These are phyloP conservation scores for Nephelium lappaceum DNA, from an alignment of 345 rosid genomes.

Conservation along the genomic window DNA sequence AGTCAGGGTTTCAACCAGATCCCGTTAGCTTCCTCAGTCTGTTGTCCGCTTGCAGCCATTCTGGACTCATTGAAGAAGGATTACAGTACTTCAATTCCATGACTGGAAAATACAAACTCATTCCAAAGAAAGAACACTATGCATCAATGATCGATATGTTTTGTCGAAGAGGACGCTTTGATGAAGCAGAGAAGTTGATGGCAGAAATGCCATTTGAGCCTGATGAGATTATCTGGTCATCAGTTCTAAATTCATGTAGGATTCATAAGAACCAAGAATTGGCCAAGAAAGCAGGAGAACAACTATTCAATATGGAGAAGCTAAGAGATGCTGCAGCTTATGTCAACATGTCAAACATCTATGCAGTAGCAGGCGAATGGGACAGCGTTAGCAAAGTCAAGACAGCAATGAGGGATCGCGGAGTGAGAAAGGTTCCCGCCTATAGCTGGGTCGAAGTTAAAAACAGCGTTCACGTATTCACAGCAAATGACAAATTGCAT, in stretches of 20 bases:
- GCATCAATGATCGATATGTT: conserved; percentile 69
- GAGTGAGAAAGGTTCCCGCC: conserved; percentile 70
- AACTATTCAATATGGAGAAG: conserved; percentile 66
- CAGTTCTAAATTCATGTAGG: conserved; percentile 81
- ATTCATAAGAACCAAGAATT: conserved; percentile 75
- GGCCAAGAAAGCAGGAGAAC: conserved; percentile 68
- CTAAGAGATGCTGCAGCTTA: conserved; percentile 85
- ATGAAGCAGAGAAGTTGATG: conserved; percentile 70
- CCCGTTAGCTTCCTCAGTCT: conserved; percentile 69
- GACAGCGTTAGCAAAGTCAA: conserved; percentile 64
- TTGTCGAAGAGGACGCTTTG: conserved; percentile 64
- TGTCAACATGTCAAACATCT: conserved; percentile 83
- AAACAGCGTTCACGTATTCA: conserved; percentile 60
- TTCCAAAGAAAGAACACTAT: conserved; percentile 73
- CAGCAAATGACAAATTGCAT: conserved; percentile 65
- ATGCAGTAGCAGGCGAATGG: conserved; percentile 77
- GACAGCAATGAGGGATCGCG: conserved; percentile 79
- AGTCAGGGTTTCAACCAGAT: conserved; percentile 68
- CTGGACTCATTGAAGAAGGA: conserved; percentile 80
- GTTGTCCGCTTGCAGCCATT: conserved; percentile 84
- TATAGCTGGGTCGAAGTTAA: conserved; percentile 88
- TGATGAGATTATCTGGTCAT: conserved; percentile 87
- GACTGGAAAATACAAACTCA: conserved; percentile 49
- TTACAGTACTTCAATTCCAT: conserved; percentile 55
- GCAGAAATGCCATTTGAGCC: conserved; percentile 72